These are phyloP conservation scores for Beauveria sp. DNA, from an alignment of 2,329 filamentous ascomycete species.

Conservation along the genomic window DNA sequence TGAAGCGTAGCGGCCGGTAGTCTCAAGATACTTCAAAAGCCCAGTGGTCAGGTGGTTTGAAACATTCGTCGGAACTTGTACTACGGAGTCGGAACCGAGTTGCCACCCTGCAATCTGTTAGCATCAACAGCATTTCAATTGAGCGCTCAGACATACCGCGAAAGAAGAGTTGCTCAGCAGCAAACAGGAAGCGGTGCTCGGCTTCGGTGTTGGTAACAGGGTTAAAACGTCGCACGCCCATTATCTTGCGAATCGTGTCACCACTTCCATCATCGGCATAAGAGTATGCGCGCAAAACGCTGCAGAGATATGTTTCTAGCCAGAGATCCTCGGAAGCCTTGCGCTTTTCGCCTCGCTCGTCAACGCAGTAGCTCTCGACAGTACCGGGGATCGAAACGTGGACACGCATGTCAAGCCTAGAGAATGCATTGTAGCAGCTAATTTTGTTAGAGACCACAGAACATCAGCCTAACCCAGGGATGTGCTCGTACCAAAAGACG, in stretches of 20 bases:
- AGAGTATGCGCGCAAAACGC: constrained; percentile 85
- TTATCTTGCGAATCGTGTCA: constrained; percentile 91
- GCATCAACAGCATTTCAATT: background rate
- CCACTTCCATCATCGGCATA: constrained; percentile 95
- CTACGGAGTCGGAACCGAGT: constrained; percentile 90
- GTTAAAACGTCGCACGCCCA: constrained; percentile 95
- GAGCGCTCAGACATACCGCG: constrained; percentile 50
- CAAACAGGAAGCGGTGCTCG: constrained; percentile 90
- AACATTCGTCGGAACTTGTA: constrained; percentile 94
- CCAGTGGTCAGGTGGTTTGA: constrained; percentile 95
- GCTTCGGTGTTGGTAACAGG: constrained; percentile 97
- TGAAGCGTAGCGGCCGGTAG: constrained; percentile 86
- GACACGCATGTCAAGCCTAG: constrained; percentile 94
- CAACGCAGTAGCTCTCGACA: constrained; percentile 94
- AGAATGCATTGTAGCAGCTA: constrained; percentile 97
- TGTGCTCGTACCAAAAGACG: constrained; percentile 68
- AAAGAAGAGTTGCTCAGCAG: constrained; percentile 92
- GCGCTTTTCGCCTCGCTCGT: constrained; percentile 91
- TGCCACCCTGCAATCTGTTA: constrained; percentile 63
- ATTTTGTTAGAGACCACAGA: constrained; percentile 1
- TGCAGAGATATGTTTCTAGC: constrained; percentile 96
- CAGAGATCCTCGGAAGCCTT: constrained; percentile 90
- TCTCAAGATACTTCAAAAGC: constrained; percentile 88
- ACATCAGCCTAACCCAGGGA: constrained; percentile 22
- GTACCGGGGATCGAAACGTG: constrained; percentile 95